Conservation (phyloP, 352 stramenopile genomes). For the Phytophthora rubi region DNA sequence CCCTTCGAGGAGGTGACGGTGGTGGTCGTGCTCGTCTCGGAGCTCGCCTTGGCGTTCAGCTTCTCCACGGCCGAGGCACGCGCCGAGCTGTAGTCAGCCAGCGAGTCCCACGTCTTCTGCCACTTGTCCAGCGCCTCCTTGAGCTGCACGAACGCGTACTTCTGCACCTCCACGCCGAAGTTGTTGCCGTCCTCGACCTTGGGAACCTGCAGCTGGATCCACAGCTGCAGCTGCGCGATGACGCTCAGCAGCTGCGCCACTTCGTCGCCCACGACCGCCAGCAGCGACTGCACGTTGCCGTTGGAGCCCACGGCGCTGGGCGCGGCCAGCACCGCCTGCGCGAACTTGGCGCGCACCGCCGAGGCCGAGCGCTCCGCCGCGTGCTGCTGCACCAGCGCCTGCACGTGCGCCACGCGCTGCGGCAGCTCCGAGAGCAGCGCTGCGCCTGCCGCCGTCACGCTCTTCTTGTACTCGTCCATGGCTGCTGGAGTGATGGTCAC, state of each 20-base stretch:
- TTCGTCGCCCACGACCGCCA: conserved; percentile 58
- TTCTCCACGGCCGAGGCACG: conserved; percentile 76
- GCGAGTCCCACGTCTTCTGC: conserved; percentile 80
- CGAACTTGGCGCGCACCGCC: conserved; percentile 43
- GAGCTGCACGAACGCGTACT: conserved; percentile 70
- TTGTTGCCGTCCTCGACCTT: conserved; percentile 88
- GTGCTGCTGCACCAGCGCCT: conserved; percentile 55
- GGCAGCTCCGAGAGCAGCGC: conserved; percentile 56
- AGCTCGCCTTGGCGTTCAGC: conserved; percentile 65
- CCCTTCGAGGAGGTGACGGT: conserved; percentile 64
- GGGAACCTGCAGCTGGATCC: conserved; percentile 79
- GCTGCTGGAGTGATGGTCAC: not conserved
- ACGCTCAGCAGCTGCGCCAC: conserved; percentile 52
- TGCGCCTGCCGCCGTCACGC: conserved; percentile 46
- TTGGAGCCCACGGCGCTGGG: conserved; percentile 47
- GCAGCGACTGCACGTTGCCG: conserved; percentile 46
- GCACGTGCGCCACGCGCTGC: conserved; percentile 49
- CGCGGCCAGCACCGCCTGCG: conserved; percentile 38
- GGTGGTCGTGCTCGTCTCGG: conserved; percentile 64
- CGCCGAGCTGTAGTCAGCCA: conserved; percentile 75
- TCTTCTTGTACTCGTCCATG: conserved; percentile 66
- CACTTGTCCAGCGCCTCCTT: conserved; percentile 70
- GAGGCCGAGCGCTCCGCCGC: conserved; percentile 53
- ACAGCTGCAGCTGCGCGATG: conserved; percentile 66
- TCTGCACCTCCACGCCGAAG: conserved; percentile 89